Base-by-base conservation (phyloP, 805 yeast genomes). In the Candida incommunis region DNA sequence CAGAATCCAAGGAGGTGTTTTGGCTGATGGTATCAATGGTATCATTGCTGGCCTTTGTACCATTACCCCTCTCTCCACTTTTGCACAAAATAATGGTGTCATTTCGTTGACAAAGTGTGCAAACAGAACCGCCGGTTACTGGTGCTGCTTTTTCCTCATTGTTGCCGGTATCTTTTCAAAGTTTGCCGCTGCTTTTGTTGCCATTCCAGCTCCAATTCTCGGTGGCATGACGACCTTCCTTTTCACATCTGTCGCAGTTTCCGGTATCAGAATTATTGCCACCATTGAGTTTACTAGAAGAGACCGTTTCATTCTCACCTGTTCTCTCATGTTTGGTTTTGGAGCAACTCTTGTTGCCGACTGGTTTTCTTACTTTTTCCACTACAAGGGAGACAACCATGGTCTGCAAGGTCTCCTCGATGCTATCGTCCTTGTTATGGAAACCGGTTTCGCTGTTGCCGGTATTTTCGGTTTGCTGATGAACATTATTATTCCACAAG, bases 1-100 rank as follows among this genome's bases (percentile, higher is more conserved):
- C 16, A 71, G 96, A 63, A 72, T 88, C 52, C 96, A 88, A 67
- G 96, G 96, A 55, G 96, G 95, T 64, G 75, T 87, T 41, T 69
- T 87, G 27, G 92, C 94, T 18, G 95, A 87, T 62, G 96, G 95
- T 41, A 54, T 84, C 52, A 82, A 82, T 60, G 88, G 95, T 49
- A 54, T 81, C 21, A 50, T 86, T 2, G 80, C 92, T 15, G 86
- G 87, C 40, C 68, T 87, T 41, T 73, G 77, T 72, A 86, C 95
- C 20, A 67, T 82, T 45, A 82, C 95, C n/a, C 95, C 96, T 46
- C 70, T 86, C 76, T 79, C 94, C 11, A 81, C 92, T 0, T 88
- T 88, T 68, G 95, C 96, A 13, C 96, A 87, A 65, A 88, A 88
- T 66, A 88, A 88, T 61, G 96, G 96, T 70, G 95, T 87, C 47